A percentile compares a stretch with the other conserved stretches of the same genome.
These are phyloP conservation scores for Penicillium salamii DNA, from an alignment of 495 filamentous ascomycete genomes.

Conservation along the genomic window DNA sequence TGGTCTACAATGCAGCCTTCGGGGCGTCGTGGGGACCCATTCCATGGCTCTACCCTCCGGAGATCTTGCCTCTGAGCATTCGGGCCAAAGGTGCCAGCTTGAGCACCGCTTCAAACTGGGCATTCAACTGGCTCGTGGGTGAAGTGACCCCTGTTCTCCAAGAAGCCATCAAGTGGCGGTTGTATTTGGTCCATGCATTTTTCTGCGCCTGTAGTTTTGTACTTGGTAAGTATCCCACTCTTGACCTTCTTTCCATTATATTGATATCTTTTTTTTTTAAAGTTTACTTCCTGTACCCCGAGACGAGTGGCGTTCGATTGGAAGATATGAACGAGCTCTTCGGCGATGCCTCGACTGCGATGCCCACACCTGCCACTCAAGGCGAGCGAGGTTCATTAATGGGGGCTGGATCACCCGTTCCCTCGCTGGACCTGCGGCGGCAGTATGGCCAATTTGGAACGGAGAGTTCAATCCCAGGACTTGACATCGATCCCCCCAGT, in stretches of 20 bases:
- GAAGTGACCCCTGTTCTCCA: conserved; percentile 92
- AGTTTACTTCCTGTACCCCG: conserved; percentile 97
- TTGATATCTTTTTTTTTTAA: conserved; percentile 3
- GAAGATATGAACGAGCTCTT: conserved; percentile 95
- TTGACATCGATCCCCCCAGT: conserved; percentile 70
- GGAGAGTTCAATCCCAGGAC: conserved; percentile 64
- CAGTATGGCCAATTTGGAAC: conserved; percentile 47
- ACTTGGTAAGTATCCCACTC: conserved; percentile 65
- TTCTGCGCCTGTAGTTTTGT: conserved; percentile 97
- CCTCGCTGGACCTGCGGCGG: conserved; percentile 70
- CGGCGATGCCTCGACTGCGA: conserved; percentile 80
- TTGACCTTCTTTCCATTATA: not conserved
- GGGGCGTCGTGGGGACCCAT: conserved; percentile 99
- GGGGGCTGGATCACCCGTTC: conserved; percentile 68
- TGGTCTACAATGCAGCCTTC: conserved; percentile 98
- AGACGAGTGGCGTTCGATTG: conserved; percentile 89
- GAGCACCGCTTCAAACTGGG: conserved; percentile 96
- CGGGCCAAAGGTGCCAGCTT: conserved; percentile 95
- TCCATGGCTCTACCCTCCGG: conserved; percentile 96
- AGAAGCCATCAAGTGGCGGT: conserved; percentile 83
- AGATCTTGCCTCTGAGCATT: conserved; percentile 95
- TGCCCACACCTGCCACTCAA: conserved; percentile 66
- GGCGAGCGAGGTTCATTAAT: conserved; percentile 75
- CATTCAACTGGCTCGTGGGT: conserved; percentile 96
- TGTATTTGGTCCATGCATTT: conserved; percentile 94